Base-by-base conservation (phyloP, 805 yeast species). In the Saturnispora ahearnii region DNA sequence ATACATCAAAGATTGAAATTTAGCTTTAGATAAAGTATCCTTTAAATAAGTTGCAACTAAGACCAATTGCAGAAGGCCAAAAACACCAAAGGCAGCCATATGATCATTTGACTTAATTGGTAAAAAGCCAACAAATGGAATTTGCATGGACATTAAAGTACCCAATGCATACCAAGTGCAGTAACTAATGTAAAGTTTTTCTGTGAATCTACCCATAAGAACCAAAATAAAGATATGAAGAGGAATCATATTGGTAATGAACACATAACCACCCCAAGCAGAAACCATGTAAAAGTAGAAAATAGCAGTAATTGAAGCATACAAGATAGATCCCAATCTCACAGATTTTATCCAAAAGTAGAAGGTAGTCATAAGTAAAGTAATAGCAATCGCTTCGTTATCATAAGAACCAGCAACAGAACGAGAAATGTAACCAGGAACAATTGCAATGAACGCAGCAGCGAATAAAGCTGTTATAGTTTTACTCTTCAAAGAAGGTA, bases 261-360 rank as follows among this genome's bases (percentile, higher is more conserved):
- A 93, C 47, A 95, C 99, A 65, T 93, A 93, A 28, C 99, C 99
- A 73, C 99, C 99, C 97, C 99, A 90, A 11, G 99, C 99, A 44
- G 95, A 82, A 47, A 93, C 99, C 99, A 93, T 93, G 75, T 93
- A 93, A 69, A 95, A 93, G 72, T 95, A 93, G 60, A 82, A 84
- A 32, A 88, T 64, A 1, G 99, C 95, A 29, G 97, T 81, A 58
- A 84, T 70, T 2, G 91, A 73, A 10, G 88, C 93, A 73, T 82
- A 87, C 57, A 87, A 76, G 15, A 90, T 81, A 1, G 96, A 87
- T 43, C 99, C 99, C 37, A 84, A 73, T 67, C 91, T 91, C 67
- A 87, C 78, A 11, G 96, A 84, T 70, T 89, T 90, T 68, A 93
- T 84, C 99, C 99, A 93, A 53, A 88, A 76, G 74, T 81, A 90